A percentile compares a stretch with the other conserved stretches of the same genome.
These are phyloP conservation scores for Dactylis glomerata DNA, from an alignment of 176 grass and related monocot species.

Conservation along the genomic window DNA sequence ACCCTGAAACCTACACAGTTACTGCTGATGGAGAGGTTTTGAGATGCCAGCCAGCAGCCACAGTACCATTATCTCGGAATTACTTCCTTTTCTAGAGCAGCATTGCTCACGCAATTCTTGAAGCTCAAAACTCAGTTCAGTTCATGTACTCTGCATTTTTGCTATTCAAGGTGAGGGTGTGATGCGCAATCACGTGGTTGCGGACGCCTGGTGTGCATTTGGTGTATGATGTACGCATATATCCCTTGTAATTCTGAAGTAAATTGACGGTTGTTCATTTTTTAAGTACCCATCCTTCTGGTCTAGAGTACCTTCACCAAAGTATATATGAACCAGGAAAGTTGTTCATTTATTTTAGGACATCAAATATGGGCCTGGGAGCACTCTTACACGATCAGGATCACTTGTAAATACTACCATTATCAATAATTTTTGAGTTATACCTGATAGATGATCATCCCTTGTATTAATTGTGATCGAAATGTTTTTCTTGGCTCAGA, in stretches of 20 bases:
- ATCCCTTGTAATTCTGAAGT: background rate
- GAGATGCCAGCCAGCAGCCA: slow-evolving; percentile 51
- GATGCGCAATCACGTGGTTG: background rate
- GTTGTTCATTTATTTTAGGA: background rate
- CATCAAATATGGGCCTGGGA: background rate
- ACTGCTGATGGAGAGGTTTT: slow-evolving; percentile 74
- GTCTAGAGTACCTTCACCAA: background rate
- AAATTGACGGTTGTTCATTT: background rate
- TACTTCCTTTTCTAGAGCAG: slow-evolving; percentile 80
- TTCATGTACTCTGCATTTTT: background rate
- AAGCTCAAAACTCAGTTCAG: background rate
- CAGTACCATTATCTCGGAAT: slow-evolving; percentile 78
- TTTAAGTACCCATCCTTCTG: background rate
- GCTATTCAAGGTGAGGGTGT: background rate
- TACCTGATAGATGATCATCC: background rate
- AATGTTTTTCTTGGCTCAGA: background rate
- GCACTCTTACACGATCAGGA: background rate
- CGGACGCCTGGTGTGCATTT: background rate
- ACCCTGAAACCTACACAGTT: slow-evolving; percentile 72
- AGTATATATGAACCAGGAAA: background rate
- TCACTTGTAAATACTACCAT: background rate
- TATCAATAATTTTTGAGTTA: background rate
- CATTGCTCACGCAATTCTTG: background rate
- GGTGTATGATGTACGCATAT: background rate
- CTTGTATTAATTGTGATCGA: background rate